Base-by-base conservation (phyloP, 1,284 basidiomycete genomes). In the Naganishia cerealis region DNA sequence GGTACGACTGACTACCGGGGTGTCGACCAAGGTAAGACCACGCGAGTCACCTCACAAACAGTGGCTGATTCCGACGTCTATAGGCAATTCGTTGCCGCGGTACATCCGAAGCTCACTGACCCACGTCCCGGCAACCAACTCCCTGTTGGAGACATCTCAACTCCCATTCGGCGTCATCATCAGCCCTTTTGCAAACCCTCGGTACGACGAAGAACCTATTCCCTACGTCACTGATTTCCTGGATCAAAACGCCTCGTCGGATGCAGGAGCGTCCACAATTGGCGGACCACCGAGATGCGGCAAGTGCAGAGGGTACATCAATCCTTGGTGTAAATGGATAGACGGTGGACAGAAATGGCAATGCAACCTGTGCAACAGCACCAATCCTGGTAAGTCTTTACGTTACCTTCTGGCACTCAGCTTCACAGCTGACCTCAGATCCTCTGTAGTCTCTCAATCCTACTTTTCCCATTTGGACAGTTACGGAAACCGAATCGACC, bases 241-340 rank as follows among this genome's bases (percentile, higher is more conserved):
- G 36, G 29, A 68, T 16, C 53, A 57, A 13, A 46, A 67, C 15
- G 55, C 56, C n/a, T 58, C 65, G 18, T 52, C 52, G 83, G 90
- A 73, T 83, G 84, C 24, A 86, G 86, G 53, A 78, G 50, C 48
- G 84, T 77, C 62, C 24, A 48, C 56, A 18, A 81, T 82, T 53
- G 78, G 80, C 9, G 94, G 94, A 10, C 96, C 95, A 16, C 87
- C 91, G 15, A 85, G 96, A 43, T 99, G 96, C 77, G 86, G 85
- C 65, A 84, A 86, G 54, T 99, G 96, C 80, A 85, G 92, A 72
- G 92, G 86, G 0, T 99, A 99, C 80, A 86, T 99, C 75, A 99
- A 98, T 78, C 89, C 94, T 0, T 99, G 94, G 94, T 93, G 90
- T 76, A 84, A 85, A 39, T 99, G 92, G 86, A 83, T 87, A 18